These are phyloP conservation scores for Aspergillus wentii DNA, from an alignment of 495 filamentous ascomycete genomes.

Conservation along the genomic window DNA sequence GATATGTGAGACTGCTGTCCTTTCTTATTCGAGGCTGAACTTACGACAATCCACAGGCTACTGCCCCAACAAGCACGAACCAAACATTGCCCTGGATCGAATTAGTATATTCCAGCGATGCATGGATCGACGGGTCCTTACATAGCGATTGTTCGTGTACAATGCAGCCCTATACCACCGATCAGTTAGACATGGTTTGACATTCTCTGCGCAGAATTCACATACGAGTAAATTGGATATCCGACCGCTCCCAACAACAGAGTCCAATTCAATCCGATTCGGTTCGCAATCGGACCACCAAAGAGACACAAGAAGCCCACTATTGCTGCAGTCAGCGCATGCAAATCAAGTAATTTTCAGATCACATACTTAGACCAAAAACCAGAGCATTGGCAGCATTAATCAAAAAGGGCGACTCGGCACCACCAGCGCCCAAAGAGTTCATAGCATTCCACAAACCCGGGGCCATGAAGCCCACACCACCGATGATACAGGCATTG, in stretches of 20 bases:
- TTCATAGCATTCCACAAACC: slow-evolving; percentile 56
- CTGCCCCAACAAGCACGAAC: slow-evolving; percentile 60
- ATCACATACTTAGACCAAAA: slow-evolving; percentile 37
- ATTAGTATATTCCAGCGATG: slow-evolving; percentile 3
- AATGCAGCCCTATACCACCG: slow-evolving; percentile 49
- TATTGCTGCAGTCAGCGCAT: no score
- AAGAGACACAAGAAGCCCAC: slow-evolving; percentile 57
- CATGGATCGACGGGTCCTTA: slow-evolving; percentile 6
- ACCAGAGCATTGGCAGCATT: slow-evolving; percentile 63
- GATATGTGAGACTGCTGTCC: slow-evolving; percentile 1
- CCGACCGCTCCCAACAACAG: slow-evolving; percentile 52
- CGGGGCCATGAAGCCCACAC: slow-evolving; percentile 31
- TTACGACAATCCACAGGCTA: slow-evolving; percentile 55
- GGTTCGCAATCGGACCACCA: slow-evolving; percentile 46
- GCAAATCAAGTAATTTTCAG: no score
- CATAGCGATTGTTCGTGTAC: slow-evolving; percentile 62
- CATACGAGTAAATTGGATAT: slow-evolving; percentile 35
- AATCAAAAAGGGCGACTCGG: slow-evolving; percentile 52
- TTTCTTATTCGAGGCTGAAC: no score
- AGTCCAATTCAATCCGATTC: slow-evolving; percentile 56
- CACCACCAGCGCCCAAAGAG: slow-evolving; percentile 61
- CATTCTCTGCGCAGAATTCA: not conserved
- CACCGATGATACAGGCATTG: slow-evolving; percentile 45
- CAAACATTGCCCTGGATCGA: slow-evolving; percentile 46
- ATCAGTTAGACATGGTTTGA: slow-evolving; percentile 23